Evolutionary conservation across 148 eudicot species (phyloP).

Genomic region (Silene uniflora): DNA sequence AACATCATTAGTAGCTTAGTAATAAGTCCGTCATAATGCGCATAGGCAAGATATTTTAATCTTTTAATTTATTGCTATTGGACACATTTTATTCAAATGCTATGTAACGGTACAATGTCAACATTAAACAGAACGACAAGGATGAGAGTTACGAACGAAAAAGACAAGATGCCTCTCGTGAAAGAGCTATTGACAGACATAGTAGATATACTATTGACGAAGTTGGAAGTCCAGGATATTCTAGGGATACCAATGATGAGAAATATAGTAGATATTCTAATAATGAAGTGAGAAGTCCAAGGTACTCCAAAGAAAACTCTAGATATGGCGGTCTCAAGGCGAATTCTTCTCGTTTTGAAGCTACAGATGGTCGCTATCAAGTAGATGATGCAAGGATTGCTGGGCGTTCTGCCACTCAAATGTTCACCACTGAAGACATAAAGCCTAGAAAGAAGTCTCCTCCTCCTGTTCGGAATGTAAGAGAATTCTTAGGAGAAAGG

Average conservation of each 20-base stretch:
- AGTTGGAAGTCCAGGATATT: conserved; percentile 3
- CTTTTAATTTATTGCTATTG: not conserved
- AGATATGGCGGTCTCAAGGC: conserved; percentile 30
- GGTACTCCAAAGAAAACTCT: conserved; percentile 21
- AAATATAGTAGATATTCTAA: conserved; percentile 22
- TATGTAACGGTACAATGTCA: not conserved
- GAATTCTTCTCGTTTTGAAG: conserved; percentile 42
- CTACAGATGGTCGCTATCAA: conserved; percentile 45
- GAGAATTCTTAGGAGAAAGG: conserved; percentile 52
- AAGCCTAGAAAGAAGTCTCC: conserved; percentile 39
- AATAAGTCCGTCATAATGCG: too few relatives aligned
- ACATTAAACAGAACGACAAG: conserved; percentile 29
- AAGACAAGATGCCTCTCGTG: conserved; percentile 18
- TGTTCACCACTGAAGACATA: conserved; percentile 43
- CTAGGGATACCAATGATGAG: not conserved
- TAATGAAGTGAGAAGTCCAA: conserved; percentile 44
- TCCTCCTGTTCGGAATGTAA: conserved; percentile 35
- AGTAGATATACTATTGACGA: conserved; percentile 5
- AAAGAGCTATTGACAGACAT: conserved; percentile 22
- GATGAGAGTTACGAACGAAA: conserved; percentile 31
- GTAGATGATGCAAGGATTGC: conserved; percentile 44
- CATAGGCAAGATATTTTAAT: too few relatives aligned
- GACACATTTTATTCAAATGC: not conserved
- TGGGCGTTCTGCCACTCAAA: conserved; percentile 41
- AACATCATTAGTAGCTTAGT: too few relatives aligned